Percentiles rank a stretch among this genome's conserved stretches.
These are phyloP conservation scores for Thecaphora thlaspeos DNA, from an alignment of 1,284 basidiomycete genomes.

Conservation along the genomic window DNA sequence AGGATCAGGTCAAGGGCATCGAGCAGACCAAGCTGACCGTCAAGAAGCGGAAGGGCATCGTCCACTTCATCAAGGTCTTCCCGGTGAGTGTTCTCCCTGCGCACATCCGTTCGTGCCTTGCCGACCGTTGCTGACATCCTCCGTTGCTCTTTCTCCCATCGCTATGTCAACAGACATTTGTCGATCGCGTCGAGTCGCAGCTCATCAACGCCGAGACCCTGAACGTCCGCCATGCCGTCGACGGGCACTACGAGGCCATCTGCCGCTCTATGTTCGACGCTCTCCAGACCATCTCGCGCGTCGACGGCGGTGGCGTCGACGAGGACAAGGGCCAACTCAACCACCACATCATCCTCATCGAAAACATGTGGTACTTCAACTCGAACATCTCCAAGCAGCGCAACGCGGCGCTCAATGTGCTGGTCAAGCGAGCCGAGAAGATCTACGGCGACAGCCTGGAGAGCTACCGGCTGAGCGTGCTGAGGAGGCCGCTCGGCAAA, in stretches of 20 bases:
- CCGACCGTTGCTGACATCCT: background rate
- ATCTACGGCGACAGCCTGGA: conserved; percentile 84
- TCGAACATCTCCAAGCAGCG: conserved; percentile 68
- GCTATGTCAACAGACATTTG: conserved; percentile 63
- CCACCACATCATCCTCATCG: conserved; percentile 91
- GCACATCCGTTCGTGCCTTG: no score
- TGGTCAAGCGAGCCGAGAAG: conserved; percentile 72
- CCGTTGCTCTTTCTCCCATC: no score
- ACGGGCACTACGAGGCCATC: conserved; percentile 82
- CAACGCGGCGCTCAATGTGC: conserved; percentile 63
- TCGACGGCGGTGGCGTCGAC: conserved; percentile 65
- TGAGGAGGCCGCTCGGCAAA: conserved; percentile 80
- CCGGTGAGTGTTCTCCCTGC: conserved; percentile 62
- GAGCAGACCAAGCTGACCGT: conserved; percentile 85
- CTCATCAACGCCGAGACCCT: conserved; percentile 69
- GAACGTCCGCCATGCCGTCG: conserved; percentile 75
- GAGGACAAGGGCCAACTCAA: conserved; percentile 91
- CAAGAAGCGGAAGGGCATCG: conserved; percentile 88
- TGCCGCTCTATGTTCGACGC: conserved; percentile 86
- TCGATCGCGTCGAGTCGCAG: conserved; percentile 79
- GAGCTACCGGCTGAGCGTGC: conserved; percentile 81
- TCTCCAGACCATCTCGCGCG: conserved; percentile 87
- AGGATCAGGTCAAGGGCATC: conserved; percentile 72
- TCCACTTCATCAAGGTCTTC: conserved; percentile 90
- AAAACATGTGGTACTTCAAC: conserved; percentile 93